Evolutionary conservation across 2,329 filamentous ascomycete species (phyloP).

Genomic region (Xylariaceae sp.): DNA sequence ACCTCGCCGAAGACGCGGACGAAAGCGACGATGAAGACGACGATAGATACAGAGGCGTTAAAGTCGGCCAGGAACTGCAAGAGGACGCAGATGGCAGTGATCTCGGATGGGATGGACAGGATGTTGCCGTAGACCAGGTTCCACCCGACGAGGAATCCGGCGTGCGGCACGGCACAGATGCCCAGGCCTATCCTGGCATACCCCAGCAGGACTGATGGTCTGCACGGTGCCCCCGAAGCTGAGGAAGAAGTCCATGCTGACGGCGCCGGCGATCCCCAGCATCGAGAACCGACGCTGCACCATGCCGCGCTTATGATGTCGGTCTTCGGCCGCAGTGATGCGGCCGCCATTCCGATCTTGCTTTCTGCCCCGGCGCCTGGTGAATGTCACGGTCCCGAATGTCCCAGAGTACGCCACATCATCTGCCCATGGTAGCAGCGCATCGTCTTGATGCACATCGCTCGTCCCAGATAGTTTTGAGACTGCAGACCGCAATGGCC

Average conservation of each 20-base stretch:
- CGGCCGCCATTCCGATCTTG: conserved; percentile 45
- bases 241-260: conserved; percentile 60
- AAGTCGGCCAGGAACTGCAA: conserved; percentile 64
- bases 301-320: conserved; percentile 47
- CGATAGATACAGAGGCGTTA: conserved; percentile 50
- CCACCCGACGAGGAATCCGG: conserved; percentile 55
- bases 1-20: conserved; percentile 61
- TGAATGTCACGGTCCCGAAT: too few species aligned
- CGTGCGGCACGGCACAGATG: conserved; percentile 57
- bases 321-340: conserved; percentile 47
- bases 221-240: conserved; percentile 54
- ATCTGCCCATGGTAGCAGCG: too few species aligned
- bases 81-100: conserved; percentile 60
- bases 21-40: conserved; percentile 51
- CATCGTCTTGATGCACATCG: too few species aligned
- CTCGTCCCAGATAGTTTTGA: too few species aligned
- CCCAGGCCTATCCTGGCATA: conserved; percentile 57
- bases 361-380: too few species aligned
- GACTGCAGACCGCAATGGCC: too few species aligned
- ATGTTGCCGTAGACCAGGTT: conserved; percentile 55
- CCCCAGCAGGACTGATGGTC: conserved; percentile 50
- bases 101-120: conserved; percentile 57
- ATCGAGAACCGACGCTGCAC: conserved; percentile 58
- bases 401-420: too few species aligned
- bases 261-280: conserved; percentile 61